Percentiles rank a stretch among this genome's conserved stretches.
Evolutionary conservation across 2,329 filamentous ascomycete species (phyloP).

Genomic region (Paecilomyces formosus): DNA sequence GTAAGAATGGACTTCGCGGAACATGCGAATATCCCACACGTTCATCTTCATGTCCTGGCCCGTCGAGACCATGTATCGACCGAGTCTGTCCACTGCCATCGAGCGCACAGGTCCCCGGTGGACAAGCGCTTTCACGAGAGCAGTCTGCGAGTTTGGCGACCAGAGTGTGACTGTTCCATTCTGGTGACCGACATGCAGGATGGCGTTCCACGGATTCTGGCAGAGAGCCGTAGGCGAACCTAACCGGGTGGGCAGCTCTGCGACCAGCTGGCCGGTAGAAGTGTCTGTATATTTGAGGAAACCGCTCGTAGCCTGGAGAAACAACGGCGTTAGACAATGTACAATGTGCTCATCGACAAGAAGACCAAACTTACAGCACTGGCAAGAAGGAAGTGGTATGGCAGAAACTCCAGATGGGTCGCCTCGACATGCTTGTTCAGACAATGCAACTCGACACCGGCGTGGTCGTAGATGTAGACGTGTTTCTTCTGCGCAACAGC

Average conservation of each 20-base stretch:
- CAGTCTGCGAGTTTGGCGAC: conserved; percentile 83
- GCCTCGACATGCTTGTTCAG: conserved; percentile 86
- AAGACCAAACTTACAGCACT: conserved; percentile 60
- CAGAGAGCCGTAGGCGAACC: conserved; percentile 75
- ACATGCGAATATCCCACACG: conserved; percentile 94
- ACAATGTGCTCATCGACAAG: background rate
- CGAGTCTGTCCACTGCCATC: conserved; percentile 78
- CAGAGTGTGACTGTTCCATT: conserved; percentile 92
- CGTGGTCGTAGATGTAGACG: conserved; percentile 90
- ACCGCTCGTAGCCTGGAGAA: conserved; percentile 61
- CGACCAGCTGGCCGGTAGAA: conserved; percentile 81
- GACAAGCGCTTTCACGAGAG: conserved; percentile 83
- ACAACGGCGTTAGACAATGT: conserved; percentile 6
- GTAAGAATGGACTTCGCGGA: conserved; percentile 86
- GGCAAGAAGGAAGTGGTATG: conserved; percentile 89
- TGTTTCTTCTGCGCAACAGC: conserved; percentile 95
- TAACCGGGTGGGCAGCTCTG: conserved; percentile 75
- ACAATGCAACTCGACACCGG: conserved; percentile 87
- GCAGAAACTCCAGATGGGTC: conserved; percentile 88
- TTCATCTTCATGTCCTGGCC: conserved; percentile 87
- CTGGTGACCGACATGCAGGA: conserved; percentile 87
- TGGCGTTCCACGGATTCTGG: conserved; percentile 88
- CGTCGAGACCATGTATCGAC: conserved; percentile 89
- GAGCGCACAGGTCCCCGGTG: conserved; percentile 84
- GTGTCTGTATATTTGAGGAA: conserved; percentile 92